Conservation (phyloP, 1,284 basidiomycete genomes). For the Naganishia sp. region DNA sequence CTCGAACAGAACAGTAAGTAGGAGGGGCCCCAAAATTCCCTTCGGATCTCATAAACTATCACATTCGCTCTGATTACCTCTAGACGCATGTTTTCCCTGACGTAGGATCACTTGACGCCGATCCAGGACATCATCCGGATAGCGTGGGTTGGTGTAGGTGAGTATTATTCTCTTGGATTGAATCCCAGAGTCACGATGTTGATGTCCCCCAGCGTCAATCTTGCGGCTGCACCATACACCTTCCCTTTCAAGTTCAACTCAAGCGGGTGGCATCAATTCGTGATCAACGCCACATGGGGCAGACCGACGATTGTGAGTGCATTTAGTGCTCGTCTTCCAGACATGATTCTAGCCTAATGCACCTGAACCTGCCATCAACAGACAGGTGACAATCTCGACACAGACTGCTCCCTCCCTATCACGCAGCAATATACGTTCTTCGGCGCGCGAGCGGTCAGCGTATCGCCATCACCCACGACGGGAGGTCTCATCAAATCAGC, state of each 20-base stretch:
- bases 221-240: constrained; percentile 31
- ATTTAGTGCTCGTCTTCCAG: not conserved
- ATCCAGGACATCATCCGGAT: constrained; percentile 2
- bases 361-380: not conserved
- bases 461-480: constrained; percentile 41
- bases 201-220: constrained; percentile 14
- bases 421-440: constrained; percentile 46
- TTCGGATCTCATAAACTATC: not conserved
- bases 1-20: constrained; percentile 45
- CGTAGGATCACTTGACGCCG: constrained; percentile 35
- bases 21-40: not conserved
- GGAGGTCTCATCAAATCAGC: constrained; percentile 28
- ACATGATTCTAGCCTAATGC: not conserved
- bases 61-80: too few species aligned
- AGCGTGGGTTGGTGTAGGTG: constrained; percentile 30
- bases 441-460: constrained; percentile 44
- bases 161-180: not conserved
- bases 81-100: constrained; percentile 45
- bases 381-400: constrained; percentile 30
- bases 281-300: constrained; percentile 51
- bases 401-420: constrained; percentile 43
- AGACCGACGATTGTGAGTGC: constrained; percentile 46
- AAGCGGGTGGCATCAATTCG: constrained; percentile 51
- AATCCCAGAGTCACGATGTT: not conserved
- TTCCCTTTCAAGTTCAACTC: constrained; percentile 45